A percentile compares a stretch with the other conserved stretches of the same genome.
Conservation (phyloP, 139 green algal species). For the Tetradesmus obliquus region DNA sequence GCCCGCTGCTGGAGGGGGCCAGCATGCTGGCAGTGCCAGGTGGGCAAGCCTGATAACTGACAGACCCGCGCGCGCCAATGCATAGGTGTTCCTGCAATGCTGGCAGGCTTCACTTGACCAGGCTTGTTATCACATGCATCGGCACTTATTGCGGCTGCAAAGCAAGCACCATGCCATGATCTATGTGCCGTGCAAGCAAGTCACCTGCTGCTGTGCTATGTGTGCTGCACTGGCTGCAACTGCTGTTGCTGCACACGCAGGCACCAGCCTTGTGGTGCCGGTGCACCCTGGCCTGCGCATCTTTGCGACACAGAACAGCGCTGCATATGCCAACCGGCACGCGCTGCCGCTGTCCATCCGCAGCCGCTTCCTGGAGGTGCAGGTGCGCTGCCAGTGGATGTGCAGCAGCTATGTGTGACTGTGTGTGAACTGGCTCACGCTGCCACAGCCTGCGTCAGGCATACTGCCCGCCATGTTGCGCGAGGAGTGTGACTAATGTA, state of each 20-base stretch:
- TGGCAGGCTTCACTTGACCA: too few species aligned
- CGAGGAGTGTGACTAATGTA: too few species aligned
- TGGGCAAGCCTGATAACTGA: neutral
- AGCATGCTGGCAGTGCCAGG: constrained; percentile 37
- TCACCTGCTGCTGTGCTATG: too few species aligned
- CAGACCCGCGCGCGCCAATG: too few species aligned
- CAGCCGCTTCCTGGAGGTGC: constrained; percentile 55
- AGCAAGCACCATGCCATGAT: too few species aligned
- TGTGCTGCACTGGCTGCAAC: too few species aligned
- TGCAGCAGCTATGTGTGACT: neutral
- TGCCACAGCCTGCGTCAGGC: neutral
- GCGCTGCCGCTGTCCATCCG: constrained; percentile 53
- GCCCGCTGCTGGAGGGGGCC: constrained; percentile 53
- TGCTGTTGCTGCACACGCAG: neutral
- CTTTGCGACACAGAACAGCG: constrained; percentile 58
- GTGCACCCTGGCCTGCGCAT: constrained; percentile 49
- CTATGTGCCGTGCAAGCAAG: too few species aligned
- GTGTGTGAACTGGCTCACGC: neutral
- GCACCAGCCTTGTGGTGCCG: constrained; percentile 30
- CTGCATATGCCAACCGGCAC: constrained; percentile 25
- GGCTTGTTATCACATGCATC: too few species aligned
- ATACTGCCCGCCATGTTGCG: too few species aligned
- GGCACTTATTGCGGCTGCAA: too few species aligned
- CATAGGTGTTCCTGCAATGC: too few species aligned
- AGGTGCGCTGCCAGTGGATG: constrained; percentile 14